Percentiles rank a stretch among this genome's conserved stretches.
Evolutionary conservation across 2,329 filamentous ascomycete species (phyloP).

Genomic region (Tolypocladium pustulatum): DNA sequence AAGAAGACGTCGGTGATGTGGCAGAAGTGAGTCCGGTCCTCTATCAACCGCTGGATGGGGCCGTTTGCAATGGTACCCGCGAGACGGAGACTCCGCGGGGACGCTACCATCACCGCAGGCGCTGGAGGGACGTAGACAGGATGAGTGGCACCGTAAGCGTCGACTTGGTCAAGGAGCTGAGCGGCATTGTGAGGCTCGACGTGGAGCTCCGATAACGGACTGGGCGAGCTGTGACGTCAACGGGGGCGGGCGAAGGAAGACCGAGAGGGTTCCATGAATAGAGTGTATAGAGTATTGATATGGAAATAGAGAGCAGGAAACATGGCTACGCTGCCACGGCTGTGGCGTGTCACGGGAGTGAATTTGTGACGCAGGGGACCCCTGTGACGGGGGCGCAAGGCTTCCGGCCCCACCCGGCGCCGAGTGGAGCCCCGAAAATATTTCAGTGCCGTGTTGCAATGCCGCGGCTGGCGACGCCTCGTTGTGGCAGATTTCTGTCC

Average conservation of each 20-base stretch:
- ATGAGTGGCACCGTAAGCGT: slow-evolving; percentile 13
- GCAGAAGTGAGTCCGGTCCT: neutral
- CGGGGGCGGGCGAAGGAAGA: neutral
- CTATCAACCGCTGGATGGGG: slow-evolving; percentile 6
- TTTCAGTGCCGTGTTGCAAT: neutral
- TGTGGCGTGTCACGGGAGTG: neutral
- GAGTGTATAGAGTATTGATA: neutral
- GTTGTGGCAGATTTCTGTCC: neutral
- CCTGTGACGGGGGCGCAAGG: neutral
- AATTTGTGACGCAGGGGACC: neutral
- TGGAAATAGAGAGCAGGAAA: neutral
- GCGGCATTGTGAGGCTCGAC: slow-evolving; percentile 26
- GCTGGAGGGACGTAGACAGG: slow-evolving; percentile 2
- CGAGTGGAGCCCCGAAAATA: neutral
- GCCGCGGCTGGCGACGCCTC: neutral
- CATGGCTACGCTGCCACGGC: no score
- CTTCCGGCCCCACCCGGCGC: neutral
- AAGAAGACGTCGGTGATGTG: neutral
- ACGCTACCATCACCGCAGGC: slow-evolving; percentile 2
- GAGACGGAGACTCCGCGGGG: slow-evolving; percentile 3
- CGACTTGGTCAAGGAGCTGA: slow-evolving; percentile 23
- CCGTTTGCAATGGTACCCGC: slow-evolving; percentile 2
- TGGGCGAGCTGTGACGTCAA: neutral
- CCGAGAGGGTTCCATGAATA: neutral
- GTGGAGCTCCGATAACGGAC: slow-evolving; percentile 19